Conservation (phyloP, 768 basidiomycete species). For the Rhodosporidiobolus odoratus region DNA sequence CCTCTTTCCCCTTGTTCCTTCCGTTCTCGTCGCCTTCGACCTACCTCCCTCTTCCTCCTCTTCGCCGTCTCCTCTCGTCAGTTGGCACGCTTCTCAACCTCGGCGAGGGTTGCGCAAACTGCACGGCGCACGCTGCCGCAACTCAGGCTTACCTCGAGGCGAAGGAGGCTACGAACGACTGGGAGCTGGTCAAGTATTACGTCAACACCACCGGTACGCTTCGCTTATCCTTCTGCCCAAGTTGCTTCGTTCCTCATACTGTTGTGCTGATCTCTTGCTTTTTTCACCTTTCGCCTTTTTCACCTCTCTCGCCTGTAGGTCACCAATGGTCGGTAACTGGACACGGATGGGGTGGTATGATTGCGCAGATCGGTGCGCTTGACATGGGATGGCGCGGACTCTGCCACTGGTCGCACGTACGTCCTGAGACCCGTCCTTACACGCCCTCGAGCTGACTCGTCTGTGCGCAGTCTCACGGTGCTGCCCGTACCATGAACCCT, state of each 20-base stretch:
- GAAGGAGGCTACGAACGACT: constrained; percentile 38
- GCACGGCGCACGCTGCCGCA: constrained; percentile 38
- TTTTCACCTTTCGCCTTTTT: too few species aligned
- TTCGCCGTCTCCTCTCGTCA: background rate
- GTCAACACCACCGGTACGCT: constrained; percentile 34
- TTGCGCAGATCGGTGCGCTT: constrained; percentile 40
- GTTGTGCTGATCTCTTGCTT: too few species aligned
- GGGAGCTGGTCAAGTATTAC: constrained; percentile 27
- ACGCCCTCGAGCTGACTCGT: background rate
- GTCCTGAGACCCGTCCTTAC: background rate
- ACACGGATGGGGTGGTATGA: constrained; percentile 39
- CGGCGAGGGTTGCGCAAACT: constrained; percentile 30
- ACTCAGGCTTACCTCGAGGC: constrained; percentile 40
- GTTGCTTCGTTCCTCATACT: too few species aligned
- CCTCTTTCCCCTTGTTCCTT: background rate
- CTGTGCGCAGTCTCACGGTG: constrained; percentile 24
- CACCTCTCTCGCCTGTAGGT: background rate
- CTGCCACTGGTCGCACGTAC: constrained; percentile 15
- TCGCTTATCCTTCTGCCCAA: background rate
- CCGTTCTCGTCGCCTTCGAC: background rate
- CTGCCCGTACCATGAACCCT: constrained; percentile 38
- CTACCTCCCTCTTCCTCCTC: background rate
- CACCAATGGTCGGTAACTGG: constrained; percentile 41
- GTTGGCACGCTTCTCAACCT: constrained; percentile 29
- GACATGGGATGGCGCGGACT: constrained; percentile 39